phyloP scores from a whole-genome alignment of 345 rosid species.

The Eucalyptus tenuipes region DNA sequence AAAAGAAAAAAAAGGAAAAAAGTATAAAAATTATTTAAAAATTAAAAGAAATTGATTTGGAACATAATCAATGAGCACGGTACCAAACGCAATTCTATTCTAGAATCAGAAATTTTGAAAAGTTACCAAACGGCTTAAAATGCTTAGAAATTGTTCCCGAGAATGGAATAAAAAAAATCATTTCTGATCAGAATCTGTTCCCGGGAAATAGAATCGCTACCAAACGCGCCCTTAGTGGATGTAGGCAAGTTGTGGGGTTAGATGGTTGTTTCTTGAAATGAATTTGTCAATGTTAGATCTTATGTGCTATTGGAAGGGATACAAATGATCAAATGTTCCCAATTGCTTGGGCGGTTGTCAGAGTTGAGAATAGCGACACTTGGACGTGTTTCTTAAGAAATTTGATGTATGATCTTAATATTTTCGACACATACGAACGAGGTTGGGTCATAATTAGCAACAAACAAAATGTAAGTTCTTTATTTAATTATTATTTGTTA shows the following conservation, averaged over 20 bases:
- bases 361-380: not conserved
- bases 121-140: no score
- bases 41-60: no score
- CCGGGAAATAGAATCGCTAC: no score
- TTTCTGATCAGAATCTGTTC: no score
- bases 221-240: not conserved
- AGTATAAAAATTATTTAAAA: no score
- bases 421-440: not conserved
- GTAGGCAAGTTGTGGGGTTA: not conserved
- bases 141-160: fast-evolving
- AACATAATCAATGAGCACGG: no score
- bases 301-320: not conserved
- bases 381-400: not conserved
- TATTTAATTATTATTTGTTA: no score
- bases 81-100: no score
- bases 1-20: no score
- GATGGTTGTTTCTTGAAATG: not conserved
- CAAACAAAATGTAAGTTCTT: not conserved
- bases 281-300: fast-evolving
- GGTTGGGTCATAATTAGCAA: not conserved
- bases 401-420: not conserved
- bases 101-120: no score
- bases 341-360: not conserved
- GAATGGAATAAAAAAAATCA: no score
- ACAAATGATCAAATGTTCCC: not conserved